Conservation (phyloP, 202 grass and related monocot species). For the Digitaria exilis region DNA sequence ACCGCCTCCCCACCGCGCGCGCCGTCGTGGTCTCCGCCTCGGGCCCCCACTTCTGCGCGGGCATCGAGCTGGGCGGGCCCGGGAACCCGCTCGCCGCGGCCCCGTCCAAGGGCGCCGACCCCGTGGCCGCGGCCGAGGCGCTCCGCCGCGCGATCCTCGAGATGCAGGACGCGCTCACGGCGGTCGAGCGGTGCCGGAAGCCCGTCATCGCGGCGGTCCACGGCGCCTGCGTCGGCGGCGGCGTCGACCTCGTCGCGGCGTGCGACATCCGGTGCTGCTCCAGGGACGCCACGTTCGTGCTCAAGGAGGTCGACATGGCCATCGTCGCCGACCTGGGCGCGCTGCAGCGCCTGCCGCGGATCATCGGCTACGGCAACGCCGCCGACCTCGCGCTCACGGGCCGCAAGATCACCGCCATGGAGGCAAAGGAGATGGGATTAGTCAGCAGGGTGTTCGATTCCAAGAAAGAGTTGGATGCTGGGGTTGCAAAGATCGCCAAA, state of each 20-base stretch:
- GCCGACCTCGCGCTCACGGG: slow-evolving; percentile 73
- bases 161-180: slow-evolving; percentile 61
- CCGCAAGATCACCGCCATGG: slow-evolving; percentile 55
- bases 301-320: slow-evolving; percentile 94
- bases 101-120: slow-evolving; percentile 20
- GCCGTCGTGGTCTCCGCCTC: slow-evolving; percentile 57
- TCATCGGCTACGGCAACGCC: slow-evolving; percentile 70
- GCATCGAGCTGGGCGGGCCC: slow-evolving; percentile 60
- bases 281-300: slow-evolving; percentile 66
- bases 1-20: slow-evolving; percentile 64
- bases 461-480: slow-evolving; percentile 56
- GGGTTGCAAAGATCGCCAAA: slow-evolving; percentile 52
- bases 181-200: slow-evolving; percentile 71
- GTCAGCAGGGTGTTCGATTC: slow-evolving; percentile 73
- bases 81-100: slow-evolving; percentile 26
- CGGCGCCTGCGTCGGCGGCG: slow-evolving; percentile 73
- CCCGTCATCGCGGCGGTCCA: slow-evolving; percentile 70
- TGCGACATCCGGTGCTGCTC: slow-evolving; percentile 81
- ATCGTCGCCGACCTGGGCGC: slow-evolving; percentile 76
- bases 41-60: slow-evolving; percentile 74
- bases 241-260: slow-evolving; percentile 63
- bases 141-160: slow-evolving; percentile 57
- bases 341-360: slow-evolving; percentile 65
- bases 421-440: slow-evolving; percentile 82
- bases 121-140: slow-evolving; percentile 35